phyloP scores from a whole-genome alignment of 306 rosid species.

The Abrus pulchellus region DNA sequence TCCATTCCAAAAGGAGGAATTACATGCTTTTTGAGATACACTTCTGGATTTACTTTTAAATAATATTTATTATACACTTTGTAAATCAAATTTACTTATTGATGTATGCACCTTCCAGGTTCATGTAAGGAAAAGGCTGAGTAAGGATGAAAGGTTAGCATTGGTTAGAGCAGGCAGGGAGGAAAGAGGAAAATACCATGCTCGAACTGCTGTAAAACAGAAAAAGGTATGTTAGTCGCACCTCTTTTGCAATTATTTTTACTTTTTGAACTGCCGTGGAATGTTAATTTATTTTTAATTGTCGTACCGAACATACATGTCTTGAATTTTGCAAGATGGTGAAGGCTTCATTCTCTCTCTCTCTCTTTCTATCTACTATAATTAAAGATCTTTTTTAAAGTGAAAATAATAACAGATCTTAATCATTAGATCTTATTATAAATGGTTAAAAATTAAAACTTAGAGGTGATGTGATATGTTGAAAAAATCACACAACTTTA shows the following conservation, averaged over 20 bases:
- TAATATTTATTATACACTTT: neutral
- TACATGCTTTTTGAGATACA: conserved; percentile 22
- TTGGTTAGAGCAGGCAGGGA: conserved; percentile 87
- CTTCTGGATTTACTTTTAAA: neutral
- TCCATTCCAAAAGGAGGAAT: conserved; percentile 16
- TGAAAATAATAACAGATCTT: too few species aligned
- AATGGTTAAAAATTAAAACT: too few species aligned
- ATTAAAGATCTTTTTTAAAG: too few species aligned
- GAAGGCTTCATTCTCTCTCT: too few species aligned
- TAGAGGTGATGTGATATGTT: too few species aligned
- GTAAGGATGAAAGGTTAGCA: conserved; percentile 79
- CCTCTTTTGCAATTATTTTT: neutral
- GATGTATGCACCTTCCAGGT: conserved; percentile 55
- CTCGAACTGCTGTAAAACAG: conserved; percentile 85
- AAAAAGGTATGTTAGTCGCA: conserved; percentile 68
- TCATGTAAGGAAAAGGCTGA: conserved; percentile 73
- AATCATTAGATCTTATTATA: too few species aligned
- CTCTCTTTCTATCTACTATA: too few species aligned
- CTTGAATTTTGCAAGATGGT: neutral
- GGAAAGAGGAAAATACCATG: conserved; percentile 80
- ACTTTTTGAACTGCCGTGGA: neutral
- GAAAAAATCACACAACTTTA: too few species aligned
- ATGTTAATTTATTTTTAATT: neutral
- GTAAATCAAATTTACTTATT: conserved; percentile 19
- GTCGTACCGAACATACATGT: neutral